Evolutionary conservation across 78 protist species (phyloP), one percentile per base, ranked within the genome.

Genomic region (Chrysochromulina parva): DNA sequence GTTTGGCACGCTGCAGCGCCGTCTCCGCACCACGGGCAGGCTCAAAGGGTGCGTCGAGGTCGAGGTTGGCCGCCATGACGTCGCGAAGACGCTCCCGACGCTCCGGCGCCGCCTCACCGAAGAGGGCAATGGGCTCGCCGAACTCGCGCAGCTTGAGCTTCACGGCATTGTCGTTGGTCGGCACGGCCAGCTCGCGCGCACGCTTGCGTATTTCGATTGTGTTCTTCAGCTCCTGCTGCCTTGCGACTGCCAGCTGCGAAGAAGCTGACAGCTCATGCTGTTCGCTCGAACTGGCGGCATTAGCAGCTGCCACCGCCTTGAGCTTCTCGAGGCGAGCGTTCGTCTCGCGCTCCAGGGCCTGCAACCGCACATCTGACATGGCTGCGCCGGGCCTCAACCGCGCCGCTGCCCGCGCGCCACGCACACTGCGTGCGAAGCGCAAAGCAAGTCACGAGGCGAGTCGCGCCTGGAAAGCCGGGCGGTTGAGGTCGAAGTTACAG

Each of bases 21-120:
- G 69, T 53, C 48, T 26, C 28, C 69, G 65, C 88, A 11, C 54
- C 54, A 53, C n/a, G 69, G 38, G 28, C 50, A 50, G 5, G n/a
- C 57, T 16, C 71, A 3, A 1, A 52, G 4, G 53, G 22, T 24
- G 16, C 54, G 55, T 22, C 67, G 53, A 57, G 82, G 55, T 74
- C 82, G 55, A 74, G 13, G 50, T 38, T 11, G 24, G 53, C 57
- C 57, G 82, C 82, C 82, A 74, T 48, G 26, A 74, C 82, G 13
- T 74, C 82, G 82, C 82, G 82, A 53, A 74, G 62, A 1, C 86
- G 86, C 47, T 78, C 86, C 62, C 86, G 86, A 0, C 86, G 86
- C 50, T 78, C 86, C 22, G 86, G 86, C 80, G 82, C 57, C 26
- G 54, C 65, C 90, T 88, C 90, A 7, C 86, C 90, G 66, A 76